These are phyloP conservation scores for Zopfia rhizophila DNA, from an alignment of 2,329 filamentous ascomycete species.

Conservation along the genomic window DNA sequence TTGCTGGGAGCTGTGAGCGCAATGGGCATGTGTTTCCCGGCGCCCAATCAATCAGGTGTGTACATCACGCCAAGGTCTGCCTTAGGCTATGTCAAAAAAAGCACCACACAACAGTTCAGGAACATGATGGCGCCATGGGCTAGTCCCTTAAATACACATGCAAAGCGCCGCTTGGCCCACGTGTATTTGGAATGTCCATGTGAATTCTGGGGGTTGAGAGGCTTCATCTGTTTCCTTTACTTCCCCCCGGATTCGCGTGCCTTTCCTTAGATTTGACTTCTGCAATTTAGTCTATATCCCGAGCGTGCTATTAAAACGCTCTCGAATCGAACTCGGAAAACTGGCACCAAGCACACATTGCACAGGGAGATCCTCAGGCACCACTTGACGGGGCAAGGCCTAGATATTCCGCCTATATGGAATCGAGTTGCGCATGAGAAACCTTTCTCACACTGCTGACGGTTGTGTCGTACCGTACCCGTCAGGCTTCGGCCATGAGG, in stretches of 20 bases:
- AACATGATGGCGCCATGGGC: too few relatives aligned
- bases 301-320: too few relatives aligned
- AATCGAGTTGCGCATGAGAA: constrained; percentile 14
- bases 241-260: too few relatives aligned
- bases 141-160: too few relatives aligned
- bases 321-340: too few relatives aligned
- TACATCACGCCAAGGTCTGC: too few relatives aligned
- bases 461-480: constrained; percentile 6
- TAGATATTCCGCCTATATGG: constrained; percentile 12
- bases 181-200: constrained; percentile 12
- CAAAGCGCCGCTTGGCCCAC: constrained; percentile 11
- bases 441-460: constrained; percentile 15
- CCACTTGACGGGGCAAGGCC: constrained; percentile 1
- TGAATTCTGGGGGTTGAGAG: neutral
- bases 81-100: too few relatives aligned
- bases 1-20: too few relatives aligned
- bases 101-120: too few relatives aligned
- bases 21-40: constrained; percentile 3
- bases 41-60: constrained; percentile 9
- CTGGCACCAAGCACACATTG: too few relatives aligned
- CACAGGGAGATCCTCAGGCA: constrained; percentile 5
- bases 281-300: too few relatives aligned
- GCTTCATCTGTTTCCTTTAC: constrained; percentile 9
- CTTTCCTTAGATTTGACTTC: too few relatives aligned
- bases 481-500: neutral